These are phyloP conservation scores for Acidomyces sp. DNA, from an alignment of 495 filamentous ascomycete genomes.

Conservation along the genomic window DNA sequence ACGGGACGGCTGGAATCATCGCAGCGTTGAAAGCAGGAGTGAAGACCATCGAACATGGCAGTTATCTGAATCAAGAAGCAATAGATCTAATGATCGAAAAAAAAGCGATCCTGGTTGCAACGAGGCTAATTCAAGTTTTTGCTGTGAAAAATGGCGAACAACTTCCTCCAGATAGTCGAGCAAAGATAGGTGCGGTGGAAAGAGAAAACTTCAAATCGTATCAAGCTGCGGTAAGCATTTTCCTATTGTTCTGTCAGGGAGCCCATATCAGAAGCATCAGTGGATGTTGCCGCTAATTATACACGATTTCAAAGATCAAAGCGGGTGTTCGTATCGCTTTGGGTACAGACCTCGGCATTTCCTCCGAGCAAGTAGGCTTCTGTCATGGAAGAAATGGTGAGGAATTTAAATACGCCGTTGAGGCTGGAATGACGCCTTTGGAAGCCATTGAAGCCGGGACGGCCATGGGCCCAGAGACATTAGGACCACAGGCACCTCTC, in stretches of 20 bases:
- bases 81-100: constrained; percentile 36
- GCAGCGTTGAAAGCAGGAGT: constrained; percentile 36
- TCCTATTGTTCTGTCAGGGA: no score
- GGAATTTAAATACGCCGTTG: constrained; percentile 6
- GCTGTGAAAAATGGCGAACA: constrained; percentile 25
- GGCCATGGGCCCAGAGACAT: constrained; percentile 6
- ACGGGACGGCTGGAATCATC: constrained; percentile 40
- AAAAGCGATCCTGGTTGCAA: constrained; percentile 34
- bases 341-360: constrained; percentile 10
- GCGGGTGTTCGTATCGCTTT: constrained; percentile 6
- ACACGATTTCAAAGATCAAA: neutral
- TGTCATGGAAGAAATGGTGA: constrained; percentile 11
- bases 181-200: constrained; percentile 25
- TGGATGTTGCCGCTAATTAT: neutral
- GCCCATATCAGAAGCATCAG: no score
- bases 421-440: constrained; percentile 13
- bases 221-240: constrained; percentile 1
- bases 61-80: constrained; percentile 34
- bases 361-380: neutral
- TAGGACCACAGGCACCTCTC: constrained; percentile 7
- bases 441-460: constrained; percentile 15
- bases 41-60: constrained; percentile 37
- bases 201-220: constrained; percentile 2
- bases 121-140: constrained; percentile 31
- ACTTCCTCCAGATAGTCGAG: constrained; percentile 27